A percentile compares a stretch with the other conserved stretches of the same genome.
These are phyloP conservation scores for Fraxinus sp. DNA, from an alignment of 305 asterid species.

Conservation along the genomic window DNA sequence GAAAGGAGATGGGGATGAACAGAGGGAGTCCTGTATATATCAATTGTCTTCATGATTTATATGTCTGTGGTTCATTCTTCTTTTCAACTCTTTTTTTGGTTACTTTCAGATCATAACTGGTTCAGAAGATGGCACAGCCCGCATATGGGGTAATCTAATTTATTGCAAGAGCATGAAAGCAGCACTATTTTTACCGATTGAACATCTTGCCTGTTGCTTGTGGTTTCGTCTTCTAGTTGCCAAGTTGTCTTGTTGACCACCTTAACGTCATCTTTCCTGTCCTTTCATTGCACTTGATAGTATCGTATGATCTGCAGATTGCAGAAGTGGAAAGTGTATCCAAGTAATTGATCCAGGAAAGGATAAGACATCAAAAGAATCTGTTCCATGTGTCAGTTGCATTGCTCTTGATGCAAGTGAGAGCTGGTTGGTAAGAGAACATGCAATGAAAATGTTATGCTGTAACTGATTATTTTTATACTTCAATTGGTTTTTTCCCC, in stretches of 20 bases:
- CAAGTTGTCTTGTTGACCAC: slow-evolving; percentile 9
- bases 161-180: background rate
- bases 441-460: slow-evolving; percentile 1
- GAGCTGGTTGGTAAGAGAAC: slow-evolving; percentile 92
- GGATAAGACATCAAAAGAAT: slow-evolving; percentile 42
- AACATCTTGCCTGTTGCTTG: slow-evolving; percentile 17
- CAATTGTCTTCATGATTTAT: slow-evolving; percentile 13
- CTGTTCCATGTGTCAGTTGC: slow-evolving; percentile 64
- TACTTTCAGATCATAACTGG: slow-evolving; percentile 84
- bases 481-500: background rate
- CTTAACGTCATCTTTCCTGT: slow-evolving; percentile 8
- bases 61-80: slow-evolving; percentile 19
- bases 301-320: slow-evolving; percentile 45
- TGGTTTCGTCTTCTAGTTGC: slow-evolving; percentile 12
- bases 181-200: background rate
- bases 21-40: background rate
- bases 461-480: background rate
- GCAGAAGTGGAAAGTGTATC: slow-evolving; percentile 87
- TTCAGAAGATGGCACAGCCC: slow-evolving; percentile 93
- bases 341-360: slow-evolving; percentile 57
- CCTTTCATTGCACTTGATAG: slow-evolving; percentile 28
- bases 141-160: slow-evolving; percentile 78
- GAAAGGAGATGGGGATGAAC: too few relatives aligned
- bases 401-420: slow-evolving; percentile 86
- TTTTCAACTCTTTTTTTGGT: slow-evolving; percentile 15